A percentile compares a stretch with the other conserved stretches of the same genome.
phyloP scores from a whole-genome alignment of 1,284 basidiomycete genomes.

The Polyporus tsugae region DNA sequence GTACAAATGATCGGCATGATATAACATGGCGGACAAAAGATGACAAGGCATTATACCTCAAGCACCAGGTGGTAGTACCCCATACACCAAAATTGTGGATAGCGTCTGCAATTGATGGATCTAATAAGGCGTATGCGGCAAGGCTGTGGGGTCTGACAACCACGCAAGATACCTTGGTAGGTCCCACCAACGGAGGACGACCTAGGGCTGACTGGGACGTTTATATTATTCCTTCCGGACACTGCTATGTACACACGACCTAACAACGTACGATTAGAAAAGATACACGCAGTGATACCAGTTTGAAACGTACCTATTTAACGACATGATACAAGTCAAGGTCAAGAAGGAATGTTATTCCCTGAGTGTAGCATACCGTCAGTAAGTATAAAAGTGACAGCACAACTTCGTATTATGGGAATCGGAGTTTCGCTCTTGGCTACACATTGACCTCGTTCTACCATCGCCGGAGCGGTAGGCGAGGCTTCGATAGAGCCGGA shows the following conservation, averaged over 20 bases:
- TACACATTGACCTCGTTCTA: constrained; percentile 38
- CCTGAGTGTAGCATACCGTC: constrained; percentile 32
- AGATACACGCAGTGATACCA: background rate
- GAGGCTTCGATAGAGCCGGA: constrained; percentile 77
- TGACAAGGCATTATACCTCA: no score
- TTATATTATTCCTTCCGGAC: background rate
- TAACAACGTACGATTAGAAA: background rate
- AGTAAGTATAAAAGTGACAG: constrained; percentile 23
- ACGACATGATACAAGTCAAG: background rate
- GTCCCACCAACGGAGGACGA: background rate
- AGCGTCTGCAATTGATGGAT: constrained; percentile 14
- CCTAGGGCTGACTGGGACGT: background rate
- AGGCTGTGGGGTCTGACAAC: constrained; percentile 23
- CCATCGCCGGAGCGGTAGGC: constrained; percentile 44
- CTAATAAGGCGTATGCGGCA: constrained; percentile 9
- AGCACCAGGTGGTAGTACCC: no score
- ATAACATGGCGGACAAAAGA: background rate
- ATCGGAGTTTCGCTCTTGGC: constrained; percentile 26
- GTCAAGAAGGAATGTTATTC: constrained; percentile 25
- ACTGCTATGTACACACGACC: background rate
- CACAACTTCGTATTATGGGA: constrained; percentile 29
- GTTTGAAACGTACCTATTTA: background rate
- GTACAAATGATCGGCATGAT: background rate
- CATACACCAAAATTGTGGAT: background rate
- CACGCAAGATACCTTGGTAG: constrained; percentile 32